phyloP scores from a whole-genome alignment of 495 filamentous ascomycete species.

The Gamarada debralockiae region DNA sequence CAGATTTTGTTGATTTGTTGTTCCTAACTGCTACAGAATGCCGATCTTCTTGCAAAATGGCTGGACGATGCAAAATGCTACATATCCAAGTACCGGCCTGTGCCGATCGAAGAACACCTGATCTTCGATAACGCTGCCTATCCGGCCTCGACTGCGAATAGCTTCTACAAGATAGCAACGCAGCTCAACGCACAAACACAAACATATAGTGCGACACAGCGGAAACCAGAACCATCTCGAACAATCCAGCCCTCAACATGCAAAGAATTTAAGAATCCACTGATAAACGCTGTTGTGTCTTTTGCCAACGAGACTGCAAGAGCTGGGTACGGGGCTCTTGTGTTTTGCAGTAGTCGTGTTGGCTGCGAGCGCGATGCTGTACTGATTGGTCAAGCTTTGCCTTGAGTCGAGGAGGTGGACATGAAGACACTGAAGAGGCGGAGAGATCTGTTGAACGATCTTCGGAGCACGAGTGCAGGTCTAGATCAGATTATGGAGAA shows the following conservation, averaged over 20 bases:
- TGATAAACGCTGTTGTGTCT: conserved; percentile 66
- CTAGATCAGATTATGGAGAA: conserved; percentile 64
- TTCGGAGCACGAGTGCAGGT: conserved; percentile 63
- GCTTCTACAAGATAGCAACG: conserved; percentile 57
- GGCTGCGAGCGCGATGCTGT: conserved; percentile 61
- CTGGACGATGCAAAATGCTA: conserved; percentile 63
- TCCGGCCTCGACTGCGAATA: conserved; percentile 54
- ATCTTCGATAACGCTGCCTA: conserved; percentile 75
- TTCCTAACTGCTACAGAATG: conserved; percentile 48
- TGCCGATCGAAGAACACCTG: conserved; percentile 72
- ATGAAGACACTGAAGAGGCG: conserved; percentile 51
- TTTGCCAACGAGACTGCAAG: conserved; percentile 62
- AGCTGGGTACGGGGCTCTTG: conserved; percentile 66
- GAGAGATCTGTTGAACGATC: conserved; percentile 61
- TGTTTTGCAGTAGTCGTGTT: conserved; percentile 71
- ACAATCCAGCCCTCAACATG: conserved; percentile 49
- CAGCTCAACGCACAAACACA: conserved; percentile 42
- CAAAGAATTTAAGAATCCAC: conserved; percentile 58
- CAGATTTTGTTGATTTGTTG: not conserved
- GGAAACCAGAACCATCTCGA: conserved; percentile 35
- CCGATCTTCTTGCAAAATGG: conserved; percentile 65
- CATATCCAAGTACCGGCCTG: conserved; percentile 67
- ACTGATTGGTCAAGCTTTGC: conserved; percentile 61
- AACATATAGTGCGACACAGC: conserved; percentile 29
- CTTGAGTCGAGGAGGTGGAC: conserved; percentile 36